Evolutionary conservation across 768 basidiomycete species (phyloP), one percentile per base, ranked within the genome.

Genomic region (Gelatoporia subvermispora): DNA sequence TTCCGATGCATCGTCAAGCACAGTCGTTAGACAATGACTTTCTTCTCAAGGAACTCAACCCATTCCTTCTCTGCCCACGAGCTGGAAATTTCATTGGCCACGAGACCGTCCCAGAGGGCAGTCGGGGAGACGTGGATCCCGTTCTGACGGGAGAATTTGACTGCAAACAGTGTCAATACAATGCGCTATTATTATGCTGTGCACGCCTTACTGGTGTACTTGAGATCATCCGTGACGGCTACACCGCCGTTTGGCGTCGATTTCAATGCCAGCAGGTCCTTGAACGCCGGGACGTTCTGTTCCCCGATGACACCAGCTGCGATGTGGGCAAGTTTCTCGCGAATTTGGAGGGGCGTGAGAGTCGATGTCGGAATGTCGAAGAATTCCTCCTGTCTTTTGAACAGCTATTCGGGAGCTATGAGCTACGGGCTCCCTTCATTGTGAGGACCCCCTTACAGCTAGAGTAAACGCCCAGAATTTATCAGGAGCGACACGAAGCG

Each of bases 61-160:
- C 93, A 95, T 61, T 96, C 88, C 35, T 72, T 72, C 60, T 84
- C 76, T 3, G 78, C 85, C 88, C 90, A 96, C 18, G 82, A 77
- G 60, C 90, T 92, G 4, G 84, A 85, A 25, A 93, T 72, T 41
- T 88, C 83, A 42, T 71, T 75, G 10, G 80, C 84, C 45, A 89
- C 61, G 47, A 85, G 71, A 43, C 90, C 88, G 55, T 93, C 85
- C 80, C 82, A 87, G 2, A 89, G 68, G 2, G 74, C 78, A 35
- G 91, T 87, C 3, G 93, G 91, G 1, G 92, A 93, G 41, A 95
- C 90, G 55, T 97, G 94, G 35, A 96, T 81, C 2, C 88, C 76
- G 52, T 97, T 96, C 70, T 96, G 93, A 53, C 94, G 75, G 15
- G 87, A 81, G 64, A 85, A 85, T 67, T 94, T 96, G 74, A 96